phyloP scores from a whole-genome alignment of 108 stramenopile genomes.

The Cyclotella baltica region DNA sequence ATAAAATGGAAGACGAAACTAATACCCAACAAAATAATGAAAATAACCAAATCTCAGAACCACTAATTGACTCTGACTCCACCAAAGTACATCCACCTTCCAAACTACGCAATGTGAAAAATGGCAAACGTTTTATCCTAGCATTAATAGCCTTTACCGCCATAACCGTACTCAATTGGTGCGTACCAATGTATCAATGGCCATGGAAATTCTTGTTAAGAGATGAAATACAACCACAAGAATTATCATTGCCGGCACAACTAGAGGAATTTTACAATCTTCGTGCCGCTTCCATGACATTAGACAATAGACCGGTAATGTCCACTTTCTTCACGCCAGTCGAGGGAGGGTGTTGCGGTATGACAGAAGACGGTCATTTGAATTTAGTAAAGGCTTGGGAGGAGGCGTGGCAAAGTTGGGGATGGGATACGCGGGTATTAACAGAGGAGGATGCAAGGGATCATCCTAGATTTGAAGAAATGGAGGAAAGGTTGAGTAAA shows the following conservation, averaged over 20 bases:
- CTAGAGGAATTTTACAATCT: conserved; percentile 18
- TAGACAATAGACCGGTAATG: conserved; percentile 15
- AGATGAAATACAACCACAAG: background rate
- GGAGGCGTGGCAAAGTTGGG: conserved; percentile 22
- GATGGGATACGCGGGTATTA: conserved; percentile 22
- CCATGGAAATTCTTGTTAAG: conserved; percentile 3
- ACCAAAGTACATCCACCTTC: too few relatives aligned
- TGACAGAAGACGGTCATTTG: conserved; percentile 17
- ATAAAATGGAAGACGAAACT: background rate
- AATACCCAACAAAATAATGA: background rate
- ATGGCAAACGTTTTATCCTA: conserved; percentile 16
- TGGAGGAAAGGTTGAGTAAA: conserved; percentile 9
- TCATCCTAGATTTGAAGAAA: conserved; percentile 15
- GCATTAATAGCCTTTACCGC: conserved; percentile 1
- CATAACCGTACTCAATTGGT: conserved; percentile 15
- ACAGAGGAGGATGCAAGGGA: conserved; percentile 22
- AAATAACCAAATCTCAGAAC: background rate
- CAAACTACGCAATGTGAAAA: conserved; percentile 9
- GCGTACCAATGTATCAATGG: conserved; percentile 9
- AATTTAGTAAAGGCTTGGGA: conserved; percentile 22
- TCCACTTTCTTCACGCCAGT: conserved; percentile 27
- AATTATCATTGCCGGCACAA: conserved; percentile 7
- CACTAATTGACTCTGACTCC: background rate
- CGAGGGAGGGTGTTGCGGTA: conserved; percentile 34
- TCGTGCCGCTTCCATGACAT: background rate